Evolutionary conservation across 257 asterid species (phyloP).

Genomic region (Petunia secreta): DNA sequence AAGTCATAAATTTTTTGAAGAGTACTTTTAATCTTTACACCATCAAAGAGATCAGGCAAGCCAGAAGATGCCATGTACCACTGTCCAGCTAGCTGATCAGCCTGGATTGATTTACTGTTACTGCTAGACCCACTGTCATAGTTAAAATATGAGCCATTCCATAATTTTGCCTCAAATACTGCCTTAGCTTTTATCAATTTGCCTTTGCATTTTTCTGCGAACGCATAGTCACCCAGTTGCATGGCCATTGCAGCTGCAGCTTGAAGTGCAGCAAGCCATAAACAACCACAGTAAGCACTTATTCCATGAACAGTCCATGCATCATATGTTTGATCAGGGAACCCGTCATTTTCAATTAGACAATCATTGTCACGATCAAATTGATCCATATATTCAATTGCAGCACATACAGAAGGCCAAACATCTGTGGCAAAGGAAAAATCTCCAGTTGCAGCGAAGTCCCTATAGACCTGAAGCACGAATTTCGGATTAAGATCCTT

Average conservation of each 20-base stretch:
- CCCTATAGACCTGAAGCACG: conserved; percentile 93
- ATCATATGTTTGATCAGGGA: conserved; percentile 97
- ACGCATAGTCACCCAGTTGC: conserved; percentile 76
- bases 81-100: conserved; percentile 97
- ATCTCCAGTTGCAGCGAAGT: conserved; percentile 90
- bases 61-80: conserved; percentile 98
- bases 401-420: conserved; percentile 96
- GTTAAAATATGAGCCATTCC: conserved; percentile 95
- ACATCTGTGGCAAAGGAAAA: conserved; percentile 82
- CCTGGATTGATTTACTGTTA: conserved; percentile 91
- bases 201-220: conserved; percentile 70
- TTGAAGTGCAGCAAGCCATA: conserved; percentile 97
- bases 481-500: conserved; percentile 94
- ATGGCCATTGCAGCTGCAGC: conserved; percentile 93
- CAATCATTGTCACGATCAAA: conserved; percentile 87
- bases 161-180: conserved; percentile 70
- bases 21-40: conserved; percentile 62
- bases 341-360: conserved; percentile 90
- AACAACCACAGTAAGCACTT: conserved; percentile 94
- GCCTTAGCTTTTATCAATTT: conserved; percentile 70
- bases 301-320: conserved; percentile 97
- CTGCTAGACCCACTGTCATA: conserved; percentile 93
- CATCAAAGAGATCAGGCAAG: conserved; percentile 83
- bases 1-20: conserved; percentile 85
- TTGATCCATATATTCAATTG: conserved; percentile 97